Evolutionary conservation across 2,329 filamentous ascomycete genomes (phyloP), one percentile per base, ranked within the genome.

Genomic region (Periconia digitata): DNA sequence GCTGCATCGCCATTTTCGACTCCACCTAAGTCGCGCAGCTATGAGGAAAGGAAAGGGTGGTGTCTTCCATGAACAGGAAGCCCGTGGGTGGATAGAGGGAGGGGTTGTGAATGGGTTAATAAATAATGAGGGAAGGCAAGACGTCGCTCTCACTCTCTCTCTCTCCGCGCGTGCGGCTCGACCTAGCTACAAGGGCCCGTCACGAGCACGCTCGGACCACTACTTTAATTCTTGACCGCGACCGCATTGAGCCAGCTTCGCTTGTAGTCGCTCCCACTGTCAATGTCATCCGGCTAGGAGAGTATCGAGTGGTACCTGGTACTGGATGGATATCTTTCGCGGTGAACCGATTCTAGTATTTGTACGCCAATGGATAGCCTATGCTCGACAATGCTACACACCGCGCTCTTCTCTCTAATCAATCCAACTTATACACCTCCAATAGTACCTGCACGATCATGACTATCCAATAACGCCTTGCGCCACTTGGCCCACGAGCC

Each of bases 401-500:
- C 18, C 41, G 41, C 29, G 10, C 41, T 18, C 13, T 3, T 8
- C 10, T 29, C 17, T 15, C 27, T 32, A 38, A 27, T n/a, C 24
- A 34, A 13, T 22, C 37, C 8, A 15, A 27, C 35, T 24, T 16
- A 39, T 16, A 29, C 21, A 27, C 39, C 12, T 20, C 24, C 18
- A 44, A 6, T 40, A 2, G 34, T 43, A 3, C 17, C 36, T 8
- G 44, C 34, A 29, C 29, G 22, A 15, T 24, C 29, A 29, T 6
- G 16, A 13, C 42, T 51, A 61, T 39, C 55, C 58, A 49, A 67
- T 53, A 29, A 71, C 66, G 34, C 55, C 67, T 54, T 66, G 66
- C 49, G 56, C 69, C 50, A 62, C 60, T 57, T 60, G 69, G 51
- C 64, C 73, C 51, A 57, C 83, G 81, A 43, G 78, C 2, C 82